Conservation (phyloP, 2,329 filamentous ascomycete species). For the Beauveria sp. region DNA sequence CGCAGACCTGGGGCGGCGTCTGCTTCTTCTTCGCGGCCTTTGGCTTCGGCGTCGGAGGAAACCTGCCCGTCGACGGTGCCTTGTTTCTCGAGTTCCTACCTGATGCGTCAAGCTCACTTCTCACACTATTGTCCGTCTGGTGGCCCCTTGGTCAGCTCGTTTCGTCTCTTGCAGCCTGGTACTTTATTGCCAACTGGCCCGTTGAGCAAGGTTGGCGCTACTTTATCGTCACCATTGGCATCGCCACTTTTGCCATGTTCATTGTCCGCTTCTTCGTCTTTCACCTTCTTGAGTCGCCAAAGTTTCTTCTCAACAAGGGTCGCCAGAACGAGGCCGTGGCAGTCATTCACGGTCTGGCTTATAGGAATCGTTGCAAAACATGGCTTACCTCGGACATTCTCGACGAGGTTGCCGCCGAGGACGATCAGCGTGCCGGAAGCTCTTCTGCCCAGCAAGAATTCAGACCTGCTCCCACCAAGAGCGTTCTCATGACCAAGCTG, state of each 20-base stretch:
- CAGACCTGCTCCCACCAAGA: conserved; percentile 19
- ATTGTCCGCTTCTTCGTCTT: conserved; percentile 72
- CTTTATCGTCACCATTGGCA: conserved; percentile 62
- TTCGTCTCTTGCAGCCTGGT: conserved; percentile 67
- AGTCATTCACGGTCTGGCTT: conserved; percentile 71
- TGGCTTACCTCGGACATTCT: conserved; percentile 69
- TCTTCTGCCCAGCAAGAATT: conserved; percentile 10
- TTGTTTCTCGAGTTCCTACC: conserved; percentile 81
- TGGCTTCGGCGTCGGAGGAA: conserved; percentile 66
- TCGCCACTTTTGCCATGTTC: conserved; percentile 71
- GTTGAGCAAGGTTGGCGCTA: conserved; percentile 69
- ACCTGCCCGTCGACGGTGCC: conserved; percentile 70
- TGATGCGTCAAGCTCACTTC: conserved; percentile 61
- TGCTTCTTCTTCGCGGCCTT: conserved; percentile 54
- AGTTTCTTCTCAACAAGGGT: conserved; percentile 70
- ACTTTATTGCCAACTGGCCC: conserved; percentile 62
- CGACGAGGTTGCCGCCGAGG: conserved; percentile 44
- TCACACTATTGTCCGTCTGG: conserved; percentile 78
- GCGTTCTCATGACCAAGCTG: conserved; percentile 50
- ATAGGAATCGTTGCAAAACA: conserved; percentile 60
- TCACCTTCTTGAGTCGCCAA: conserved; percentile 77
- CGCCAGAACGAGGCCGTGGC: conserved; percentile 72
- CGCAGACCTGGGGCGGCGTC: conserved; percentile 57
- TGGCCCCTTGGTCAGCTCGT: conserved; percentile 79
- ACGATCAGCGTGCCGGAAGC: conserved; percentile 22